Evolutionary conservation across 176 grass and related monocot genomes (phyloP).

Genomic region (Oryza nivara): DNA sequence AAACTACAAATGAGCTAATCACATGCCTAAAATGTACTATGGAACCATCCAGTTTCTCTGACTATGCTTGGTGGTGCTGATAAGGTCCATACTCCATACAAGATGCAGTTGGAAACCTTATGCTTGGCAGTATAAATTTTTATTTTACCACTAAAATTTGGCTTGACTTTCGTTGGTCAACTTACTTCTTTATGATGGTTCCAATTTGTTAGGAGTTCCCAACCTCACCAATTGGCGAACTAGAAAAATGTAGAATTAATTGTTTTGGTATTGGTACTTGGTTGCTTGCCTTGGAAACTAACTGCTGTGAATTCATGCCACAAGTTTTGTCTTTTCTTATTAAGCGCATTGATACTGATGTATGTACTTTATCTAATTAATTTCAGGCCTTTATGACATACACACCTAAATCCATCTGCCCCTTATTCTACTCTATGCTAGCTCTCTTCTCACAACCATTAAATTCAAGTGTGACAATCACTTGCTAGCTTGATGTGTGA

Average conservation of each 20-base stretch:
- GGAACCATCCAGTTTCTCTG: neutral
- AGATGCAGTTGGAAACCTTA: neutral
- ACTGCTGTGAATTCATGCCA: neutral
- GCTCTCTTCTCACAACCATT: neutral
- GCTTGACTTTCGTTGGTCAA: neutral
- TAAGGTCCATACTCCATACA: conserved; percentile 9
- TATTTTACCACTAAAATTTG: neutral
- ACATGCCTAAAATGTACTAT: neutral
- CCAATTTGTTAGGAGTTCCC: neutral
- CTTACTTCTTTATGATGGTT: neutral
- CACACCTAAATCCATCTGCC: neutral
- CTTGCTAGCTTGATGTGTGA: neutral
- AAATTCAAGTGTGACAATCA: conserved; percentile 8
- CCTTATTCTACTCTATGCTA: neutral
- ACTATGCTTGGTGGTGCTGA: neutral
- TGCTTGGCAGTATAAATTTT: neutral
- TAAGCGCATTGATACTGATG: neutral
- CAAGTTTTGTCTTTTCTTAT: conserved; percentile 31
- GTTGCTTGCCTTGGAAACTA: neutral
- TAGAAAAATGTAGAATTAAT: neutral
- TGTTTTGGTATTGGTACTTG: neutral
- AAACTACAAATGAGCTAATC: neutral
- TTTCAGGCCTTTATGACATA: neutral
- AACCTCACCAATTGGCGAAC: neutral
- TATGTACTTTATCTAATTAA: conserved; percentile 5